Evolutionary conservation across 169 alveolate genomes (phyloP).

Genomic region (Plasmodium gonderi): DNA sequence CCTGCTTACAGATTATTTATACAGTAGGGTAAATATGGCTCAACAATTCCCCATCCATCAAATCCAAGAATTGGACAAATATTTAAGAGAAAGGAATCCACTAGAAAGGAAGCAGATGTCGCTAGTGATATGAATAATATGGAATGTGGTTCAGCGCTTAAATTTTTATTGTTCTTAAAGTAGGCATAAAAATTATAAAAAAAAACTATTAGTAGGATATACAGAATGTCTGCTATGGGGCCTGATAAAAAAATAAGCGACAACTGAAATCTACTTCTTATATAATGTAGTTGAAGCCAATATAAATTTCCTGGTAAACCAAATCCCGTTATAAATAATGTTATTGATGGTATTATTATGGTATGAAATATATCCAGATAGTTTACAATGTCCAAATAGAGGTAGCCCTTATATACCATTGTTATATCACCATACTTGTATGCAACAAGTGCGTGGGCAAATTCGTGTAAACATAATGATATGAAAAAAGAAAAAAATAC

Average conservation of each 20-base stretch:
- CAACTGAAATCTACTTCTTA: constrained; percentile 66
- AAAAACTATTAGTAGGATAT: constrained; percentile 31
- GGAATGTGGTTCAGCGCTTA: constrained; percentile 35
- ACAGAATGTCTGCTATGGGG: constrained; percentile 57
- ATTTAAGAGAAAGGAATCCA: constrained; percentile 65
- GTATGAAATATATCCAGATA: constrained; percentile 66
- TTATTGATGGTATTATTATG: constrained; percentile 33
- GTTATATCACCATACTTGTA: constrained; percentile 67
- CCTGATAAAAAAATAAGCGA: constrained; percentile 66
- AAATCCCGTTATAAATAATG: constrained; percentile 58
- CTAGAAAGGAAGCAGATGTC: constrained; percentile 59
- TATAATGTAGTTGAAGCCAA: constrained; percentile 68
- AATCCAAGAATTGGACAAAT: constrained; percentile 64
- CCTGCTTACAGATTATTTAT: constrained; percentile 34
- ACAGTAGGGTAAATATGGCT: constrained; percentile 68
- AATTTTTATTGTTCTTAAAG: constrained; percentile 39
- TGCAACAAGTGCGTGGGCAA: constrained; percentile 68
- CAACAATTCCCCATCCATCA: constrained; percentile 72
- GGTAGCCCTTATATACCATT: constrained; percentile 69
- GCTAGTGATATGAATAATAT: constrained; percentile 61
- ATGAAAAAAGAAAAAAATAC: constrained; percentile 53
- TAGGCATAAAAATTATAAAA: constrained; percentile 52
- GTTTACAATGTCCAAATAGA: constrained; percentile 58
- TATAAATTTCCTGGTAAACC: constrained; percentile 72
- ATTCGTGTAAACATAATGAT: constrained; percentile 70